Base-by-base conservation (phyloP, 768 basidiomycete genomes). In the Boletellus ananas region DNA sequence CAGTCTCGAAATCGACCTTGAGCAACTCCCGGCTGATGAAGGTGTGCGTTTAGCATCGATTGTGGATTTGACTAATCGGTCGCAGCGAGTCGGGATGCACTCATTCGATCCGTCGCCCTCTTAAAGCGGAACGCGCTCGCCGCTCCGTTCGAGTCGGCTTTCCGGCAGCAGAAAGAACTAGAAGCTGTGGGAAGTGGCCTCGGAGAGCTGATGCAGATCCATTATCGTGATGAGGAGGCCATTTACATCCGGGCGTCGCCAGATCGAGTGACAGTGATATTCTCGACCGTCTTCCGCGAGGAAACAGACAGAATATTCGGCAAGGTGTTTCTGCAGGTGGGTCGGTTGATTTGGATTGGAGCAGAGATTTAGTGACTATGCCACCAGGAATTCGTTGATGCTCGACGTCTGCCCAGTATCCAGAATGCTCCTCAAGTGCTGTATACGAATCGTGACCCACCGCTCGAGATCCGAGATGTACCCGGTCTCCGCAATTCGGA, bases 291-390 rank as follows among this genome's bases (percentile, higher is more conserved):
- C 43, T 99, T 99, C 75, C 79, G 86, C 58, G 96, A 98, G 62
- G 96, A 99, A 69, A 96, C 95, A 1, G 96, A 99, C 69, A 81
- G 94, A 47, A 90, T 97, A 43, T 92, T 92, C 67, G 96, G 96
- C 13, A 94, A 93, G 68, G 87, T 98, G n/a, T 99, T 99, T 75
- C 72, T 99, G 46, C 96, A 98, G 79, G 94, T 92, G 55, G 55
- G 71, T 56, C n/a, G 20, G 12, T 23, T 6, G 43, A 5, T 35
- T 39, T 34, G 47, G 20, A 40, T 18, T 17, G 12, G 7, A 17
- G 23, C 41, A 52, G 44, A 17, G 37, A 43, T 31, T 40, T 23
- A 21, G 39, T 51, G 21, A 64, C 53, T 2, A 29, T 11, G 16
- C 47, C 13, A 39, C 43, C 49, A 94, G 92, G 96, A 98, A 84